Evolutionary conservation across 345 rosid genomes (phyloP), one percentile per base, ranked within the genome.

Genomic region (Angophora floribunda): DNA sequence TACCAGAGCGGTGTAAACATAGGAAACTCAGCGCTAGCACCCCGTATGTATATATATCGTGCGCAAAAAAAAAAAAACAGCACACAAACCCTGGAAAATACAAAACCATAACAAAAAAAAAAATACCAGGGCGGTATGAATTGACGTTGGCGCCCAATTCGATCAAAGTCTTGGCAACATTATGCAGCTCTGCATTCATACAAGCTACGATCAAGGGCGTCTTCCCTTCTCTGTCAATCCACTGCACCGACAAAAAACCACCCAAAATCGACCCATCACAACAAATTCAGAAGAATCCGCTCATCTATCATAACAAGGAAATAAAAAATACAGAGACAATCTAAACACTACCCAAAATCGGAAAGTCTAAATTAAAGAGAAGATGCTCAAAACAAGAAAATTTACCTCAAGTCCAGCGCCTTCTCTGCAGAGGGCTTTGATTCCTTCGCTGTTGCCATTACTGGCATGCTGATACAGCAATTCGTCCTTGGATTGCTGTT

Each of bases 341-440:
- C 59, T 28, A 87, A 87, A 75, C 8, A 1, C 84, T 41, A 41
- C 26, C 84, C 84, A 6, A 36, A 41, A 75, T 19, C 79, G 8
- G 44, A 47, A 87, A 49, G 28, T 52, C 59, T 16, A 63, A 9
- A 59, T 57, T 0, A 87, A 80, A 55, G 78, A 45, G 26, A 52
- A 80, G 26, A 32, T 75, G 49, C 49, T 22, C 9, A 86, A 16
- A 49, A 15, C 26, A 51, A 45, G 86, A 49, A 36, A 63, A 4
- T 52, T n/a, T 13, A 97, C 99, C 99, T 98, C 99, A 41, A 98
- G 97, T 86, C 96, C 93, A 1, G 98, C 99, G 89, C 99, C 99
- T 7, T 97, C 96, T 44, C 94, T 87, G 92, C 89, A 41, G 75
- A 98, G 99, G 86, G 92, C 47, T 93, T 95, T 96, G 93, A 97